Conservation (phyloP, 345 rosid genomes). For the Physaria fendleri region DNA sequence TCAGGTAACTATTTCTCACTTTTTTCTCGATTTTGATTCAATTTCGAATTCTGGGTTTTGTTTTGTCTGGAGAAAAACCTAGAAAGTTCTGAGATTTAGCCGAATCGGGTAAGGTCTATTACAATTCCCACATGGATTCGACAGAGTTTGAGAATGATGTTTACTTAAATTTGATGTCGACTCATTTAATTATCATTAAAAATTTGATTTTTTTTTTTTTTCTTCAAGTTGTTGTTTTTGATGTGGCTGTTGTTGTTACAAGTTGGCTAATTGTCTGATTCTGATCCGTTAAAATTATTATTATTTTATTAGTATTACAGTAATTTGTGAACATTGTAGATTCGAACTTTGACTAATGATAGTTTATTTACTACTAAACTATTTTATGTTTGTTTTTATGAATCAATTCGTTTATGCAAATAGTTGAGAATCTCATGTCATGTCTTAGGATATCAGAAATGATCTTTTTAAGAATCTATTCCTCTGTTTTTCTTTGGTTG, state of each 20-base stretch:
- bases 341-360: slow-evolving; percentile 19
- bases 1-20: slow-evolving; percentile 19
- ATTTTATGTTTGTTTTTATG: slow-evolving; percentile 1
- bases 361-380: background rate
- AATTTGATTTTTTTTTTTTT: background rate
- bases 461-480: slow-evolving; percentile 15
- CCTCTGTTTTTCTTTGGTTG: slow-evolving; percentile 25
- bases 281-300: background rate
- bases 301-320: background rate
- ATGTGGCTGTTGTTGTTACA: slow-evolving; percentile 15
- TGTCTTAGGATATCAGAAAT: background rate
- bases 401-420: slow-evolving; percentile 20
- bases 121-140: background rate
- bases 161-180: slow-evolving; percentile 12
- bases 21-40: background rate
- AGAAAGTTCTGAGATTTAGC: background rate
- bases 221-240: slow-evolving; percentile 14
- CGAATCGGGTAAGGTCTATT: background rate
- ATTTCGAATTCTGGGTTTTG: background rate
- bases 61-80: background rate
- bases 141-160: slow-evolving; percentile 4
- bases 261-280: slow-evolving; percentile 21
- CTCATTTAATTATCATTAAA: background rate
- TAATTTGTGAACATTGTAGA: slow-evolving; percentile 11
- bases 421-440: slow-evolving; percentile 19